Conservation (phyloP, 306 rosid genomes). For the Pyrus pyrifolia region DNA sequence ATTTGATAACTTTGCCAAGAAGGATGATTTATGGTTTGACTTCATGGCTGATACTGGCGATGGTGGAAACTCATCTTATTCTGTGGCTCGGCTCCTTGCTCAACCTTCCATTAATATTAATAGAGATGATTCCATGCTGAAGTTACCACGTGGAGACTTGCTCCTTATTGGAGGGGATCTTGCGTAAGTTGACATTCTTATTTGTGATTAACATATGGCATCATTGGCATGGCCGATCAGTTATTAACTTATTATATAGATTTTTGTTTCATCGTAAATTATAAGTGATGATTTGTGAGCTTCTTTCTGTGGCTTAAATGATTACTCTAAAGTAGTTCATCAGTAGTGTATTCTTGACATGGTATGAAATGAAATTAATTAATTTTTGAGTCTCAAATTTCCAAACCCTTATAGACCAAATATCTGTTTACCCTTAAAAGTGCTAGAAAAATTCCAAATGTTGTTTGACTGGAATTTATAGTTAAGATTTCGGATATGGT, state of each 20-base stretch:
- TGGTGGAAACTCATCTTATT: slow-evolving; percentile 96
- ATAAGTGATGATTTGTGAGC: not conserved
- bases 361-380: not conserved
- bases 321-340: not conserved
- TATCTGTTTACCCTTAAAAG: not conserved
- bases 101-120: slow-evolving; percentile 57
- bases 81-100: slow-evolving; percentile 86
- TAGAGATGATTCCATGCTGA: slow-evolving; percentile 44
- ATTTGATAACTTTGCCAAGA: slow-evolving; percentile 66
- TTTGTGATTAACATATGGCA: slow-evolving; percentile 4
- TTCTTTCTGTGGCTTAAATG: slow-evolving; percentile 5
- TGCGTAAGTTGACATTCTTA: slow-evolving; percentile 57
- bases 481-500: not conserved
- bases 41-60: slow-evolving; percentile 99
- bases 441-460: not conserved
- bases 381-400: not conserved
- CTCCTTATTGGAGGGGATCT: slow-evolving; percentile 98
- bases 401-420: not conserved
- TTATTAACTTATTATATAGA: not conserved
- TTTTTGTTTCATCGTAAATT: slow-evolving; percentile 14
- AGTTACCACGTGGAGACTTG: slow-evolving; percentile 75
- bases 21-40: slow-evolving; percentile 91
- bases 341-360: not conserved
- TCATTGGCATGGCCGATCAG: not conserved
- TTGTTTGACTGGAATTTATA: not conserved